Conservation (phyloP, 495 filamentous ascomycete genomes). For the Parachaetomium inaequale region DNA sequence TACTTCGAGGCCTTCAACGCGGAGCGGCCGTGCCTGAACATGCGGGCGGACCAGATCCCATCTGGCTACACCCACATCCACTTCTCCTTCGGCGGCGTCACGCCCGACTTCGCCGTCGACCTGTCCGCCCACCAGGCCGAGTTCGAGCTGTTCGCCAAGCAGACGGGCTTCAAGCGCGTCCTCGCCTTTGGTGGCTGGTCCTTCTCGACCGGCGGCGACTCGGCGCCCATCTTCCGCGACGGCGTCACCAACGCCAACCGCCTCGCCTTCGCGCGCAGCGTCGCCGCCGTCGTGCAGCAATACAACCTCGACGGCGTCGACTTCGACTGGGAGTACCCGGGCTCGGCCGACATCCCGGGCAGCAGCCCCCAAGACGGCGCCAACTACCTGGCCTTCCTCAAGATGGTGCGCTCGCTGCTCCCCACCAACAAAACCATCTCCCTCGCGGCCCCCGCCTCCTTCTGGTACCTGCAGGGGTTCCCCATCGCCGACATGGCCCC, state of each 20-base stretch:
- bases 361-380: conserved; percentile 16
- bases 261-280: conserved; percentile 24
- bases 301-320: conserved; percentile 38
- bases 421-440: conserved; percentile 25
- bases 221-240: conserved; percentile 24
- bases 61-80: conserved; percentile 34
- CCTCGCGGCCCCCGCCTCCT: conserved; percentile 22
- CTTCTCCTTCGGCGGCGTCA: conserved; percentile 30
- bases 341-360: conserved; percentile 30
- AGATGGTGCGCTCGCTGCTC: conserved; percentile 13
- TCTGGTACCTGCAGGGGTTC: conserved; percentile 19
- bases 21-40: conserved; percentile 27
- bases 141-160: conserved; percentile 22
- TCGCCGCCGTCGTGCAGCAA: conserved; percentile 28
- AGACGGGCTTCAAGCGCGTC: conserved; percentile 31
- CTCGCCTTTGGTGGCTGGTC: conserved; percentile 41
- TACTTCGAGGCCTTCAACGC: conserved; percentile 34
- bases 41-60: conserved; percentile 23
- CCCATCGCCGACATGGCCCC: conserved; percentile 23
- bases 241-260: conserved; percentile 25
- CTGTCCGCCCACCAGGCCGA: conserved; percentile 12
- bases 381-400: conserved; percentile 28
- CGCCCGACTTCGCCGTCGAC: conserved; percentile 12
- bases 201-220: conserved; percentile 22
- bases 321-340: conserved; percentile 46